Conservation (phyloP, 23 red algal genomes). For the Gracilaria domingensis region DNA sequence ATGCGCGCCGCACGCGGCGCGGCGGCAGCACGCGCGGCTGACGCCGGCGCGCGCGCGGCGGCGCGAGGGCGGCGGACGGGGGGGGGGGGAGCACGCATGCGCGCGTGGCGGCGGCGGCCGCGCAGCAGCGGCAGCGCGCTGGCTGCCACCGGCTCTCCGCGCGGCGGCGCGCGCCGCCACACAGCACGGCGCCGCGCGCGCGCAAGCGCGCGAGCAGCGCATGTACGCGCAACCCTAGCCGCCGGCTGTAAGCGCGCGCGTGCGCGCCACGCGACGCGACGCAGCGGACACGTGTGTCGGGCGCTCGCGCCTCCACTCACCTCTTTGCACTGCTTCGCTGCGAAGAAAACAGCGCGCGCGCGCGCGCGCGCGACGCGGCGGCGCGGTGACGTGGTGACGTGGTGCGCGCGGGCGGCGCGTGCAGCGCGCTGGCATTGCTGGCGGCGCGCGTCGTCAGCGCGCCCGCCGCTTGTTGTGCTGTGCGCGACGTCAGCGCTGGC, state of each 20-base stretch:
- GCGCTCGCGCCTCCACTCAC: neutral
- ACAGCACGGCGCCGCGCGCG: too few relatives aligned
- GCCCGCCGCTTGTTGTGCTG: neutral
- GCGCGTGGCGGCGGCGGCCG: too few relatives aligned
- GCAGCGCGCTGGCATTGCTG: neutral
- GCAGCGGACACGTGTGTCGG: slow-evolving; percentile 6
- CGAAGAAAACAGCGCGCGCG: neutral
- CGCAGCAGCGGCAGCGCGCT: too few relatives aligned
- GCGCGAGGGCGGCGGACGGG: too few relatives aligned
- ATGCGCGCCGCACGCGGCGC: too few relatives aligned
- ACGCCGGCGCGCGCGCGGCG: too few relatives aligned
- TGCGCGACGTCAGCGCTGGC: neutral
- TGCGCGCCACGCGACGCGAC: neutral
- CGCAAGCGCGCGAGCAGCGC: too few relatives aligned
- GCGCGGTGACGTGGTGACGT: too few relatives aligned
- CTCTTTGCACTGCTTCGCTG: neutral
- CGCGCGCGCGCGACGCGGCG: neutral
- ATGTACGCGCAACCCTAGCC: slow-evolving; percentile 12
- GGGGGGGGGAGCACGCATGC: too few relatives aligned
- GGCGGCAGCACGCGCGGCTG: too few relatives aligned
- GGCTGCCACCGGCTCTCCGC: too few relatives aligned
- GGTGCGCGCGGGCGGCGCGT: neutral
- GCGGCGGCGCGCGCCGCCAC: too few relatives aligned
- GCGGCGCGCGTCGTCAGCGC: neutral
- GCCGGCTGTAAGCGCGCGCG: neutral